phyloP scores from a whole-genome alignment of 2,329 filamentous ascomycete species.

The Neopestalotiopsis clavispora region DNA sequence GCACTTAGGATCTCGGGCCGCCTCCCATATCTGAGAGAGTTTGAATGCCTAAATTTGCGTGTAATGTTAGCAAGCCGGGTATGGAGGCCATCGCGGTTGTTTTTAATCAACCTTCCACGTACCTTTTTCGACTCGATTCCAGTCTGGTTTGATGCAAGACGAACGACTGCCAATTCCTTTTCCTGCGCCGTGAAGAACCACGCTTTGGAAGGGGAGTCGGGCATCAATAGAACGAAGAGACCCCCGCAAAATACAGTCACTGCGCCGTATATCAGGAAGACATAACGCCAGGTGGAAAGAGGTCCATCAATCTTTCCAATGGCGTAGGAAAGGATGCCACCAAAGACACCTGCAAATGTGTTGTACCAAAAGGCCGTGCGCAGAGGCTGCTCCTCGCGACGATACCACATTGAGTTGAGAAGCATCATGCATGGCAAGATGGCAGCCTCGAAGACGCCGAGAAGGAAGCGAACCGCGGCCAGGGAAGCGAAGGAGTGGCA shows the following conservation, averaged over 20 bases:
- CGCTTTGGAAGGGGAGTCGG: slow-evolving; percentile 32
- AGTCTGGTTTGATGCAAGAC: slow-evolving; percentile 25
- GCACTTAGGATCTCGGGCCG: background rate
- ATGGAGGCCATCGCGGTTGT: background rate
- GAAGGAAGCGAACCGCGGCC: slow-evolving; percentile 24
- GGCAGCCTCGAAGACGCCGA: slow-evolving; percentile 28
- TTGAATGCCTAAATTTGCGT: background rate
- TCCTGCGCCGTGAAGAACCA: slow-evolving; percentile 28
- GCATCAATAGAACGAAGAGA: slow-evolving; percentile 31
- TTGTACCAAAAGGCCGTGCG: background rate
- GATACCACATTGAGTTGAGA: slow-evolving; percentile 28
- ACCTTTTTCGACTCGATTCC: background rate
- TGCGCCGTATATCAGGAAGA: slow-evolving; percentile 35
- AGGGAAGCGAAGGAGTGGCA: slow-evolving; percentile 26
- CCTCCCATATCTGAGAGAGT: background rate
- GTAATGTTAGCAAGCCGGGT: background rate
- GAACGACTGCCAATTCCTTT: slow-evolving; percentile 29
- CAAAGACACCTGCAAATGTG: slow-evolving; percentile 22
- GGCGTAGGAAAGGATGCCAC: slow-evolving; percentile 34
- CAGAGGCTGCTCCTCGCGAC: slow-evolving; percentile 21
- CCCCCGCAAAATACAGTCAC: slow-evolving; percentile 30
- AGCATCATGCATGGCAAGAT: slow-evolving; percentile 28
- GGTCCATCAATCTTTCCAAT: slow-evolving; percentile 33
- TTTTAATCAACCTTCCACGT: background rate
- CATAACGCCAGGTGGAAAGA: slow-evolving; percentile 35